Evolutionary conservation across 2,329 filamentous ascomycete genomes (phyloP).

Genomic region (Cladophialophora chaetospira): DNA sequence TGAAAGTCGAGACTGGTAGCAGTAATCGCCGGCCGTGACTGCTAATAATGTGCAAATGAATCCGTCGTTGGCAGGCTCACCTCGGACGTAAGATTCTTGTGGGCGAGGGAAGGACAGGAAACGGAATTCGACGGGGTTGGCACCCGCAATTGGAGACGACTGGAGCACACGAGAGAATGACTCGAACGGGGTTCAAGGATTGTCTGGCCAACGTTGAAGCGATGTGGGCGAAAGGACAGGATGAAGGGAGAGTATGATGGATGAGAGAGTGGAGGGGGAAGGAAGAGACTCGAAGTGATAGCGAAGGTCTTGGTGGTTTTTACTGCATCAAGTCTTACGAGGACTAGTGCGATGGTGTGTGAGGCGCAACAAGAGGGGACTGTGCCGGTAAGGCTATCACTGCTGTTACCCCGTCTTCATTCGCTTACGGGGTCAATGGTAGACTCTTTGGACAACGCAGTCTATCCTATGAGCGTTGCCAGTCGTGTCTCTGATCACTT

Average conservation of each 20-base stretch:
- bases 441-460: background rate
- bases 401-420: background rate
- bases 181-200: slow-evolving; percentile 30
- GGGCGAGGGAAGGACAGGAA: slow-evolving; percentile 30
- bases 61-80: slow-evolving; percentile 19
- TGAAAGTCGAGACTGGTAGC: background rate
- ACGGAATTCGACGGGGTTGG: slow-evolving; percentile 25
- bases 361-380: background rate
- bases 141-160: slow-evolving; percentile 13
- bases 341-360: slow-evolving; percentile 15
- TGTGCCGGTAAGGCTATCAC: background rate
- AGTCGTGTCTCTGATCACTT: background rate
- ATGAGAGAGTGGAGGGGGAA: background rate
- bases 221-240: slow-evolving; percentile 21
- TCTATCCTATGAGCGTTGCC: slow-evolving; percentile 1
- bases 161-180: slow-evolving; percentile 31
- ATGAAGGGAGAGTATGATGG: slow-evolving; percentile 20
- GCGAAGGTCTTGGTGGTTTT: background rate
- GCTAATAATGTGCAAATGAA: slow-evolving; percentile 5
- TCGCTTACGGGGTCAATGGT: slow-evolving; percentile 7
- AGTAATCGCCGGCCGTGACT: slow-evolving; percentile 12
- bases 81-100: slow-evolving; percentile 23
- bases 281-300: slow-evolving; percentile 5
- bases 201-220: slow-evolving; percentile 22
- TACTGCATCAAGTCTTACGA: background rate